Percentiles rank a stretch among this genome's conserved stretches.
These are phyloP conservation scores for Craterostigma plantagineum DNA, from an alignment of 257 asterid species.

Conservation along the genomic window DNA sequence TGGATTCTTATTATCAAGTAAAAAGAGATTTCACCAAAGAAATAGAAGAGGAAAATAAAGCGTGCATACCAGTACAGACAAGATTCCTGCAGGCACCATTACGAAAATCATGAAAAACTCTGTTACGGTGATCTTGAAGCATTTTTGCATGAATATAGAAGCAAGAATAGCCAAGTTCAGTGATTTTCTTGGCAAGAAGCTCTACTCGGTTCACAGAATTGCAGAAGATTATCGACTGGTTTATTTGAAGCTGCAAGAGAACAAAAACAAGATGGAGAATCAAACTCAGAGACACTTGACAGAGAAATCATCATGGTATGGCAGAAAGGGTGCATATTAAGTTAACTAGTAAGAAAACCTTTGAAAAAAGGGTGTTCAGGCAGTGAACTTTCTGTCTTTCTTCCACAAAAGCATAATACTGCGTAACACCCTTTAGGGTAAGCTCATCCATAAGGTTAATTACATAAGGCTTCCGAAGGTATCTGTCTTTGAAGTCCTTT, in stretches of 20 bases:
- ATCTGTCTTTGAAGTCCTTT: constrained; percentile 51
- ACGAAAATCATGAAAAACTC: constrained; percentile 74
- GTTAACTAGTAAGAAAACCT: constrained; percentile 20
- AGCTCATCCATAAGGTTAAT: constrained; percentile 77
- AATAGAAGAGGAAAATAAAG: too few relatives aligned
- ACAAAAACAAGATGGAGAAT: background rate
- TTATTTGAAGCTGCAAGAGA: constrained; percentile 52
- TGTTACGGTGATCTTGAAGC: constrained; percentile 70
- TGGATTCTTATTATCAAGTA: too few relatives aligned
- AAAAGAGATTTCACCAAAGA: too few relatives aligned
- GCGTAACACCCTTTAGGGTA: constrained; percentile 68
- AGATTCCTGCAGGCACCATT: constrained; percentile 78
- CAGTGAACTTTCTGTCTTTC: constrained; percentile 77
- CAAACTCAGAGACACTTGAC: background rate
- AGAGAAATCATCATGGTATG: background rate
- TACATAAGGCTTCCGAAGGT: constrained; percentile 39
- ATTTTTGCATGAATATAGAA: constrained; percentile 74
- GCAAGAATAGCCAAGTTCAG: constrained; percentile 75
- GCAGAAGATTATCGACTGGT: constrained; percentile 70
- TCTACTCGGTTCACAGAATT: constrained; percentile 69
- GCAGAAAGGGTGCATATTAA: background rate
- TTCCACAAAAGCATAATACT: constrained; percentile 67
- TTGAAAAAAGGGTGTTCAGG: constrained; percentile 67
- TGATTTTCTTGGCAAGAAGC: constrained; percentile 62
- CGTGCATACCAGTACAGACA: constrained; percentile 31